phyloP scores from a whole-genome alignment of 2,329 filamentous ascomycete species.

The Aspergillus sp. region DNA sequence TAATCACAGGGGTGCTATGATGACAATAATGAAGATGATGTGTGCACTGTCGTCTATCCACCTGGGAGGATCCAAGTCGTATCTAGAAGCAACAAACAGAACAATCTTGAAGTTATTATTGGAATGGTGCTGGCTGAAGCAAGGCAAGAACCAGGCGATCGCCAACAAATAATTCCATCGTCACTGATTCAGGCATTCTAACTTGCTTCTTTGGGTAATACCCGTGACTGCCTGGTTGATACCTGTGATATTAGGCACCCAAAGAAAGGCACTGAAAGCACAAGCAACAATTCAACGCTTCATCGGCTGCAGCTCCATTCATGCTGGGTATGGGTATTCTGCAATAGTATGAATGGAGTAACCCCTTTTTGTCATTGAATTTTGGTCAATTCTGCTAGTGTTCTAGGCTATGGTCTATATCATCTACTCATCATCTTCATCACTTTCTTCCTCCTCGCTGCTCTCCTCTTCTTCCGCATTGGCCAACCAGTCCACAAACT shows the following conservation, averaged over 20 bases:
- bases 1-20: background rate
- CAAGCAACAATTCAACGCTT: too few relatives aligned
- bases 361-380: background rate
- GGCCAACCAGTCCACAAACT: constrained; percentile 81
- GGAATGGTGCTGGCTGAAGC: background rate
- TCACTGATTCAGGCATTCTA: background rate
- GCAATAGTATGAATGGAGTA: too few relatives aligned
- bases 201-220: background rate
- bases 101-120: too few relatives aligned
- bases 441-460: constrained; percentile 48
- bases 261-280: background rate
- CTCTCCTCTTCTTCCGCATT: constrained; percentile 72
- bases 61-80: too few relatives aligned
- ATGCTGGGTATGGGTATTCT: too few relatives aligned
- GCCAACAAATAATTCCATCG: background rate
- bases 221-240: background rate
- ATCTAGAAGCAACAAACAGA: too few relatives aligned
- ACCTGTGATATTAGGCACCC: background rate
- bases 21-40: too few relatives aligned
- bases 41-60: too few relatives aligned
- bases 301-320: too few relatives aligned
- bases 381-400: background rate
- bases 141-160: background rate
- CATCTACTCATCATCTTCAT: constrained; percentile 16
- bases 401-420: constrained; percentile 3